Conservation (phyloP, 2,329 filamentous ascomycete genomes). For the Colletotrichum tropicicola region DNA sequence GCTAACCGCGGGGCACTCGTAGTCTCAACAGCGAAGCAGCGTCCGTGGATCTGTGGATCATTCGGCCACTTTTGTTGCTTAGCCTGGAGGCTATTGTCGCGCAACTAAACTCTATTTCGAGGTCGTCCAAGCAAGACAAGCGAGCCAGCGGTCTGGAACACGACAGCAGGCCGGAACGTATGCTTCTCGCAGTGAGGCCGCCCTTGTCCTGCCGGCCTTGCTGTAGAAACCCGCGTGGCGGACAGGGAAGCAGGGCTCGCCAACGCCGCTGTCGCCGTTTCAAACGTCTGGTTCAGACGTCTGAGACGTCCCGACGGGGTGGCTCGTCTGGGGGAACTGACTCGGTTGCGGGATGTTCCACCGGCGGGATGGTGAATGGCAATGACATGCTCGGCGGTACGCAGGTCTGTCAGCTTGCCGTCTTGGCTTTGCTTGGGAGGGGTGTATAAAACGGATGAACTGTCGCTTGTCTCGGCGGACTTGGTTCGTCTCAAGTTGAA, state of each 20-base stretch:
- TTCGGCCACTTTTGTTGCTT: neutral
- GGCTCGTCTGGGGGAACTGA: neutral
- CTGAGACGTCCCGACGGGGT: constrained; percentile 6
- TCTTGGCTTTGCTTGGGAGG: no score
- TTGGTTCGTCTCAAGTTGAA: constrained; percentile 1
- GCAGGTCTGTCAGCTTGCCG: no score
- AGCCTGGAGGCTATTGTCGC: neutral
- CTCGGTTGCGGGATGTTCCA: neutral
- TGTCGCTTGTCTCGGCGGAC: neutral
- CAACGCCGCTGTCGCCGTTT: constrained; percentile 7
- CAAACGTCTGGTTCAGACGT: constrained; percentile 1
- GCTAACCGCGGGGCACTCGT: no score
- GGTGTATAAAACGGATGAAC: constrained; percentile 10
- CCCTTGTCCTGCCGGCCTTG: neutral
- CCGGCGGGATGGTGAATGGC: no score
- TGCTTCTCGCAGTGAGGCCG: neutral
- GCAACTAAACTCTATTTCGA: neutral
- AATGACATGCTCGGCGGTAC: no score
- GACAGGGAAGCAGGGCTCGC: neutral
- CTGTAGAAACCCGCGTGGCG: neutral
- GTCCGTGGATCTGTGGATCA: neutral
- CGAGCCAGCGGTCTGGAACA: constrained; percentile 2
- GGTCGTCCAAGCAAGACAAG: neutral
- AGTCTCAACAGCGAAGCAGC: neutral
- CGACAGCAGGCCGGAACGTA: neutral